A percentile compares a stretch with the other conserved stretches of the same genome.
These are phyloP conservation scores for Saprolegnia diclina DNA, from an alignment of 352 stramenopile species.

Conservation along the genomic window DNA sequence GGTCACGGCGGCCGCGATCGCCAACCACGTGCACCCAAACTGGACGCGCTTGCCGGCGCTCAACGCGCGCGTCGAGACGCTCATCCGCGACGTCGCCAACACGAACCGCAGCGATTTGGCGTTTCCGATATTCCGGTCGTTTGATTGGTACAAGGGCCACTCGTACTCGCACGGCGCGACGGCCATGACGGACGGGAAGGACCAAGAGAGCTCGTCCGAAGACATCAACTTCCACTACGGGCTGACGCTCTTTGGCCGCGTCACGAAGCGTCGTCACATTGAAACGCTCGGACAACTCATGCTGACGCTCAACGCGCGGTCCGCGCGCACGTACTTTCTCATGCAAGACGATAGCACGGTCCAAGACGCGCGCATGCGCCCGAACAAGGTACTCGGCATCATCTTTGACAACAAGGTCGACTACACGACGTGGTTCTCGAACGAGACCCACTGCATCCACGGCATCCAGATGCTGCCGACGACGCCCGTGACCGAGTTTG, in stretches of 20 bases:
- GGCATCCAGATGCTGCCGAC: conserved; percentile 43
- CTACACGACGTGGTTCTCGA: conserved; percentile 29
- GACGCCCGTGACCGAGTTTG: conserved; percentile 60
- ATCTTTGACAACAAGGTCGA: conserved; percentile 31
- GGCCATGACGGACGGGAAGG: conserved; percentile 55
- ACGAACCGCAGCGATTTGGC: conserved; percentile 42
- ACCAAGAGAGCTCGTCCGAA: conserved; percentile 68
- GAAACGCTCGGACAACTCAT: conserved; percentile 72
- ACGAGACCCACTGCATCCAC: conserved; percentile 27
- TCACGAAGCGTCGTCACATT: conserved; percentile 45
- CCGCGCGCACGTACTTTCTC: conserved; percentile 64
- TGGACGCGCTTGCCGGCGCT: conserved; percentile 50
- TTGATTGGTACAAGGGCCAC: conserved; percentile 71
- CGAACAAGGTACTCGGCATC: conserved; percentile 59
- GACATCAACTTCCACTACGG: conserved; percentile 79
- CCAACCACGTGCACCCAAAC: conserved; percentile 53
- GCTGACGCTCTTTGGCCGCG: conserved; percentile 67
- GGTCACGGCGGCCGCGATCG: conserved; percentile 53
- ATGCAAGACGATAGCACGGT: conserved; percentile 50
- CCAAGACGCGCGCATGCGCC: conserved; percentile 53
- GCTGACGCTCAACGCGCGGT: conserved; percentile 57
- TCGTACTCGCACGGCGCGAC: conserved; percentile 67
- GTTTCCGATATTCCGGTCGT: conserved; percentile 69
- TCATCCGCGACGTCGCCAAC: conserved; percentile 71
- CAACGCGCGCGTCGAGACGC: conserved; percentile 52